Conservation (phyloP, 2,329 filamentous ascomycete genomes). For the Macrophomina tecta region DNA sequence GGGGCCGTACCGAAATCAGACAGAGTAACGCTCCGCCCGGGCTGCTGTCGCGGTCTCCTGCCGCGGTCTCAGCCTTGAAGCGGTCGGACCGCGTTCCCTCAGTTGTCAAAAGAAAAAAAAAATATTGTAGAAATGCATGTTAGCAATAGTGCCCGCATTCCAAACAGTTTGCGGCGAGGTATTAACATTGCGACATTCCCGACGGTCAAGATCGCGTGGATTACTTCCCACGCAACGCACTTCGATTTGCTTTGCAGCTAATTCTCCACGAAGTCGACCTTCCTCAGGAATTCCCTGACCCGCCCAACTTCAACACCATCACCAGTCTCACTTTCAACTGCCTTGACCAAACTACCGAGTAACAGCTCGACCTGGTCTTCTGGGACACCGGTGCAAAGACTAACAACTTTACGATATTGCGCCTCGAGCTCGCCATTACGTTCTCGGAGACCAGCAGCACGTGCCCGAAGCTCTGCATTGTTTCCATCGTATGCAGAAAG, state of each 20-base stretch:
- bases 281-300: slow-evolving; percentile 78
- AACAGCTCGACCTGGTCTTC: slow-evolving; percentile 81
- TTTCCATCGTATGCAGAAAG: slow-evolving; percentile 73
- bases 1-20: background rate
- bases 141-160: too few species aligned
- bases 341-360: slow-evolving; percentile 79
- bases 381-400: slow-evolving; percentile 80
- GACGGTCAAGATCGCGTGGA: background rate
- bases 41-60: background rate
- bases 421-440: slow-evolving; percentile 83
- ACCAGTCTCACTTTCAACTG: slow-evolving; percentile 82
- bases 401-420: slow-evolving; percentile 87
- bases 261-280: slow-evolving; percentile 69
- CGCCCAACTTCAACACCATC: slow-evolving; percentile 74
- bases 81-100: too few species aligned
- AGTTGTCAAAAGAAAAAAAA: too few species aligned
- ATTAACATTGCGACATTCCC: too few species aligned
- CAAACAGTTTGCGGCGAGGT: too few species aligned
- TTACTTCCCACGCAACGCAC: background rate
- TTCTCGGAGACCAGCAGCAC: slow-evolving; percentile 74
- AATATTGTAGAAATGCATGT: too few species aligned
- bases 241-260: background rate
- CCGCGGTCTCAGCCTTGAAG: background rate
- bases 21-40: background rate
- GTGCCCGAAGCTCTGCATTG: slow-evolving; percentile 69